Percentiles rank a stretch among this genome's conserved stretches.
phyloP scores from a whole-genome alignment of 306 rosid genomes.

The Casuarina equisetifolia region DNA sequence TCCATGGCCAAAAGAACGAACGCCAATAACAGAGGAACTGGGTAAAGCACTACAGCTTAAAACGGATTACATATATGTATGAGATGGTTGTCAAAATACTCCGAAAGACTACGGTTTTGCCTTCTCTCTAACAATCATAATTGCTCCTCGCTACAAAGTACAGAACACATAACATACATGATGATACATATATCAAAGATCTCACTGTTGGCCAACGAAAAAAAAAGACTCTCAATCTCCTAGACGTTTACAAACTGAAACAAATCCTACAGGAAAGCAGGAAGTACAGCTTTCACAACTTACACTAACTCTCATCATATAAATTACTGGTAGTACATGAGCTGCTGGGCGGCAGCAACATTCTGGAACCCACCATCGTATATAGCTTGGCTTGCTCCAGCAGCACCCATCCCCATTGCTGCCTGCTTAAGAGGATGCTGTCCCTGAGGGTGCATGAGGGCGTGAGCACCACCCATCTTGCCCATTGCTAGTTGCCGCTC shows the following conservation, averaged over 20 bases:
- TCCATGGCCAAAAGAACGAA: not conserved
- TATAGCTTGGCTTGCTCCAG: constrained; percentile 95
- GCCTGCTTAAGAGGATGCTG: constrained; percentile 88
- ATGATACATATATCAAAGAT: constrained; percentile 36
- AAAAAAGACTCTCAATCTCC: constrained; percentile 26
- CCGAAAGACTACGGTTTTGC: constrained; percentile 5
- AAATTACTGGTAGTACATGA: constrained; percentile 87
- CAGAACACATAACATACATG: constrained; percentile 33
- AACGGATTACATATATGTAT: not conserved
- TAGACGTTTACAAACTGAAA: constrained; percentile 43
- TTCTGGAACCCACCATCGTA: constrained; percentile 95
- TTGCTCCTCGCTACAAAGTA: constrained; percentile 51
- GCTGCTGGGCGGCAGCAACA: constrained; percentile 92
- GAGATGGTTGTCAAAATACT: constrained; percentile 1
- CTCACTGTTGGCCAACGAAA: constrained; percentile 27
- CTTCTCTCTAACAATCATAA: constrained; percentile 47
- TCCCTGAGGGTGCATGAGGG: constrained; percentile 83
- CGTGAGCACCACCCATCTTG: constrained; percentile 88
- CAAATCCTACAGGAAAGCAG: constrained; percentile 38
- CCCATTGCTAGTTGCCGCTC: constrained; percentile 89
- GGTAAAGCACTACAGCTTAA: not conserved
- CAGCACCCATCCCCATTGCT: constrained; percentile 62
- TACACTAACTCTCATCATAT: constrained; percentile 22
- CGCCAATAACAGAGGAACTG: not conserved
- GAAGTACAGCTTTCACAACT: constrained; percentile 36